Evolutionary conservation across 306 rosid genomes (phyloP), one percentile per base, ranked within the genome.

Genomic region (apple (Malus domestica)): DNA sequence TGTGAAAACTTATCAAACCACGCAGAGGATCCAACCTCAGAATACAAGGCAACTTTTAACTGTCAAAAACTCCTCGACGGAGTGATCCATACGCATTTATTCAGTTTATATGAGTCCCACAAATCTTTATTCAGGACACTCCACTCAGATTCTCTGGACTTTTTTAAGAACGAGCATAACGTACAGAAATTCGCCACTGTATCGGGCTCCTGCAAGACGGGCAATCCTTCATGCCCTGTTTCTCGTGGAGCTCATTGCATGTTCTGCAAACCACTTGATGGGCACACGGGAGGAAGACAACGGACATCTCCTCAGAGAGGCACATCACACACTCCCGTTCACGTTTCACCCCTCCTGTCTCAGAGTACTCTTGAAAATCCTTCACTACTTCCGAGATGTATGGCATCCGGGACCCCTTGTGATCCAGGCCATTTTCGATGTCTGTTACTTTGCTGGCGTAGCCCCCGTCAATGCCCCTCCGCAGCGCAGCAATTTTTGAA

Each of bases 271-370:
- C 97, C 76, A 95, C 97, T 80, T 92, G 98, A 76, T 95, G 97
- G 7, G 98, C 97, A 80, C 97, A 95, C 1, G 98, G 97, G 20
- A 92, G 91, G 75, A 95, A 95, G 20, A 94, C 93, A 27, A 94
- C 90, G 12, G 97, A 88, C 93, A 93, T 89, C 92, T 93, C 97
- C 87, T 93, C 97, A 0, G 97, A 88, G 20, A 95, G 92, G 79
- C 98, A 95, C 97, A 95, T 95, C 68, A 95, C 98, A 23, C 98
- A 95, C 73, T 95, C 97, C 81, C 95, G 80, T 62, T 95, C 98
- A 4, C 98, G 87, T 86, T 88, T 92, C 44, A 95, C 92, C 1
- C 89, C 90, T 6, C 95, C 97, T 0, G 67, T 75, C 74, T 80
- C 85, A 15, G 90, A 78, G 83, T 76, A 77, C 69, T 76, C 88